Base-by-base conservation (phyloP, 2,329 filamentous ascomycete species). In the Colletotrichum neosansevieriae region DNA sequence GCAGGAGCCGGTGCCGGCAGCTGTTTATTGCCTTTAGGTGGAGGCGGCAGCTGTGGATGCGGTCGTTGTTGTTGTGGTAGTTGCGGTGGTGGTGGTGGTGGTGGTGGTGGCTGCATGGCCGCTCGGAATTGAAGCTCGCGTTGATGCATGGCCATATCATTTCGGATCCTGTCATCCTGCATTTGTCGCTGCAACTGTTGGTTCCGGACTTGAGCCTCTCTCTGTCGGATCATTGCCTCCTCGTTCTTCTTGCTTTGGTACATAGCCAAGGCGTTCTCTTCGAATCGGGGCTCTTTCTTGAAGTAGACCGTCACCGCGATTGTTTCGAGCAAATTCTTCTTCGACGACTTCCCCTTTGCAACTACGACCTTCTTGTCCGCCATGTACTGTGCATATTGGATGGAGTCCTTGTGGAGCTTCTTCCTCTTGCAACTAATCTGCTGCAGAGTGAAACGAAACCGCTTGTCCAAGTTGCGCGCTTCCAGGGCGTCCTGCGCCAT, bases 241-340 rank as follows among this genome's bases (percentile, higher is more conserved):
- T 58, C 62, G 19, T 29, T 61, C 38, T 67, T 44, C 49, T 40
- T 51, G 63, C 57, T 49, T 38, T 7, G 34, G 12, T 75, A 70
- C 71, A 79, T 75, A 32, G 63, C 71, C 59, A 76, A 47, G 45
- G 74, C 73, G 62, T 80, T 73, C 6, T 77, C 77, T 1, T 75
- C 75, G 1, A 71, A 69, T 21, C 74, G 76, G 1, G 82, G 83
- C 3, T 75, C 74, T 9, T 80, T 76, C 71, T 80, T 82, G 72
- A 83, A 86, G 73, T 84, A 86, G 11, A 79, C 81, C 1, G 78
- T 84, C 47, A 86, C 74, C 10, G 80, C 80, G 9, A 79, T 71
- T 10, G 79, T 78, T 70, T 85, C 80, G 13, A 73, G 74, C 47
- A 68, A 42, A n/a, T 72, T 74, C 54, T 63, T 75, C 70, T 74